These are phyloP conservation scores for Venturia oleaginea DNA, from an alignment of 2,329 filamentous ascomycete genomes.

Conservation along the genomic window DNA sequence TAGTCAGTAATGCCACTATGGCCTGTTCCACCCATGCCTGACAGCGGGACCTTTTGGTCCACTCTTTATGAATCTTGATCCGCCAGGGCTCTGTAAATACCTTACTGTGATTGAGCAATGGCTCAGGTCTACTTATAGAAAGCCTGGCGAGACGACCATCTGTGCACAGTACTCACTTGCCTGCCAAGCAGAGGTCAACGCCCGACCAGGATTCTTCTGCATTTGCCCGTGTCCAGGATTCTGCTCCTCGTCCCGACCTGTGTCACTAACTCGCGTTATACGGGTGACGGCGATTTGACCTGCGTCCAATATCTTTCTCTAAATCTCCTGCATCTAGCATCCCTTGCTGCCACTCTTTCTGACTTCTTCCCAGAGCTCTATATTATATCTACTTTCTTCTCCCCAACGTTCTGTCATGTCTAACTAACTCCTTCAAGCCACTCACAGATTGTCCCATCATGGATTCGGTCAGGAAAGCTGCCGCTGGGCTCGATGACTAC, in stretches of 20 bases:
- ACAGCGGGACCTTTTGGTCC: background rate
- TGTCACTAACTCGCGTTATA: background rate
- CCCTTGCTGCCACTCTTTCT: background rate
- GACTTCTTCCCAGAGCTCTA: background rate
- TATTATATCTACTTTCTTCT: background rate
- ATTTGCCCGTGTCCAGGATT: background rate
- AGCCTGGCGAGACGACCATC: background rate
- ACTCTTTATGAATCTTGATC: background rate
- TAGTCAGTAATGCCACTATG: too few relatives aligned
- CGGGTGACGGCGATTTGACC: background rate
- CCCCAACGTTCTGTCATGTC: too few relatives aligned
- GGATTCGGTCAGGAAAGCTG: constrained; percentile 15
- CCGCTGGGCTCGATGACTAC: constrained; percentile 14
- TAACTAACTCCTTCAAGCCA: background rate
- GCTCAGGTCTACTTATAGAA: background rate
- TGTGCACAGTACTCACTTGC: background rate
- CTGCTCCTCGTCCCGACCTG: constrained; percentile 1
- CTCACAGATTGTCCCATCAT: constrained; percentile 9
- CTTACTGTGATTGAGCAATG: background rate
- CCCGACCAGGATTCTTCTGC: constrained; percentile 2
- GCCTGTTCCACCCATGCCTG: constrained; percentile 4
- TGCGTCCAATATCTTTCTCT: background rate
- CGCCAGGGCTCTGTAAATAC: too few relatives aligned
- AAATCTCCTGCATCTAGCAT: background rate
- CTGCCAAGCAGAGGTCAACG: background rate